Percentiles rank a stretch among this genome's conserved stretches.
Evolutionary conservation across 371 early-diverging fungal species (phyloP).

Genomic region (Fennellomyces sp.): DNA sequence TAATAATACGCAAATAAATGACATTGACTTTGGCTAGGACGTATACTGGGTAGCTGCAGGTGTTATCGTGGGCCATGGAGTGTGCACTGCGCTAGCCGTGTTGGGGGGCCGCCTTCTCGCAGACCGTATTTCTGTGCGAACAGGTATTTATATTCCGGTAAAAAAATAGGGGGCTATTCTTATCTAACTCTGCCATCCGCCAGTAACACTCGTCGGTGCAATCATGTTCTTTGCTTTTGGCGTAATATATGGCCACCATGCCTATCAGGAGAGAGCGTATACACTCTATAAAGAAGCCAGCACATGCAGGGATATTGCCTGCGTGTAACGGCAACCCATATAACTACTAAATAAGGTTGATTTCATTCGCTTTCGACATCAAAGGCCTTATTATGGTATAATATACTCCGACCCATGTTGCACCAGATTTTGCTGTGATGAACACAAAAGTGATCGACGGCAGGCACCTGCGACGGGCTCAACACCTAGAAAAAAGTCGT

Average conservation of each 20-base stretch:
- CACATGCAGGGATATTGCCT: not conserved
- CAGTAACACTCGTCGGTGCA: constrained; percentile 84
- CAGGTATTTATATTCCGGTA: no score
- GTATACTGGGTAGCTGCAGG: constrained; percentile 85
- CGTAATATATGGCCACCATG: not conserved
- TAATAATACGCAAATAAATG: not conserved
- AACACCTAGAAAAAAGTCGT: no score
- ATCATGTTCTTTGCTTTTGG: constrained; percentile 85
- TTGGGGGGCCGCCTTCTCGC: constrained; percentile 91
- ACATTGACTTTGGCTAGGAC: constrained; percentile 60
- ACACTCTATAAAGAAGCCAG: no score
- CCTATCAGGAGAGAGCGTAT: not conserved
- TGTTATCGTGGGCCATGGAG: constrained; percentile 84
- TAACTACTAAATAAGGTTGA: not conserved
- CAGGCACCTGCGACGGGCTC: no score
- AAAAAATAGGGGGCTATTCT: not conserved
- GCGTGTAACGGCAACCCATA: not conserved
- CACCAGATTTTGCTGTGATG: no score
- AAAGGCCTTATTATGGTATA: no score
- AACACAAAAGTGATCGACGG: no score
- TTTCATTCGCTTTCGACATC: not conserved
- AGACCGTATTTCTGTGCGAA: constrained; percentile 84
- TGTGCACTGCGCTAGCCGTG: constrained; percentile 91
- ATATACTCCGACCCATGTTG: no score
- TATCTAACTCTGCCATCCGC: constrained; percentile 7